phyloP scores from a whole-genome alignment of 768 basidiomycete species.

The Auricularia sp. region DNA sequence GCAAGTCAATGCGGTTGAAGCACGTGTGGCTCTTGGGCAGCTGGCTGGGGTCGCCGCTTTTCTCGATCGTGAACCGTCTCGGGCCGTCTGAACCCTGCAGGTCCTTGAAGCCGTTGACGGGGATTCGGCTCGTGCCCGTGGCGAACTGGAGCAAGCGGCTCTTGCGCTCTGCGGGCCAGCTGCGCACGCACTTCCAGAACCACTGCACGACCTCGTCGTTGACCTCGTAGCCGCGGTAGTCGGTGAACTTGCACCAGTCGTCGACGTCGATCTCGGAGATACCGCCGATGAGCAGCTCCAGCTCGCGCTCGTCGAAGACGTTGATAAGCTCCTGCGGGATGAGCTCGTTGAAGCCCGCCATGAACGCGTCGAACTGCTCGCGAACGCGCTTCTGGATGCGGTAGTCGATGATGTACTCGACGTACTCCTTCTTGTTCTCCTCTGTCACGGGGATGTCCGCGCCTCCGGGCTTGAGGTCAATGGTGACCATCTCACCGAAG shows the following conservation, averaged over 20 bases:
- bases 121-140: conserved; percentile 92
- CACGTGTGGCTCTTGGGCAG: conserved; percentile 83
- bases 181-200: conserved; percentile 99
- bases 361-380: conserved; percentile 98
- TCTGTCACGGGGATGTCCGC: conserved; percentile 80
- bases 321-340: conserved; percentile 97
- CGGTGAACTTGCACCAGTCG: conserved; percentile 99
- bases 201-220: conserved; percentile 96
- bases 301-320: conserved; percentile 96
- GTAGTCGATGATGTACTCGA: conserved; percentile 89
- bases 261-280: conserved; percentile 99
- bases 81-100: conserved; percentile 97
- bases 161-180: conserved; percentile 98
- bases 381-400: conserved; percentile 95
- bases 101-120: conserved; percentile 98
- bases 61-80: conserved; percentile 95
- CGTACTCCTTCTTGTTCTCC: conserved; percentile 99
- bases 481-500: conserved; percentile 95
- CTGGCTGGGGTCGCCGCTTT: conserved; percentile 93
- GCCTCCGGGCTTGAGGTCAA: conserved; percentile 88
- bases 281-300: conserved; percentile 94
- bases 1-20: conserved; percentile 92
- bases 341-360: conserved; percentile 99
- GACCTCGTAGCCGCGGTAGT: conserved; percentile 93
- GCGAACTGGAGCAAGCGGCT: conserved; percentile 93